These are phyloP conservation scores for Candida hungchunana DNA, from an alignment of 805 yeast species.

Conservation along the genomic window DNA sequence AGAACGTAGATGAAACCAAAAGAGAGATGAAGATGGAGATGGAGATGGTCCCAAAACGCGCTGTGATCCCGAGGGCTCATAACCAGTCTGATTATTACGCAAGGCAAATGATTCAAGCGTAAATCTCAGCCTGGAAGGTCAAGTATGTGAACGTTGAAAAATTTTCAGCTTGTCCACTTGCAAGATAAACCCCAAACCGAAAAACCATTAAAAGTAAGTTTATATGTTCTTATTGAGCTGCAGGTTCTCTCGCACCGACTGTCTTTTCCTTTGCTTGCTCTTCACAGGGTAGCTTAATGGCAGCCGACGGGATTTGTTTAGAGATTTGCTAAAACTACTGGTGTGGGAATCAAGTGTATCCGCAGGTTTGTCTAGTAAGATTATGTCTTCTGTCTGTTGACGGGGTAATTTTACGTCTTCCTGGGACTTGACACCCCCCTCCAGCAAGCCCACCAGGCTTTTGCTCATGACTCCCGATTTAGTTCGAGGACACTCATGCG, in stretches of 20 bases:
- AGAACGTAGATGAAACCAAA: too few species aligned
- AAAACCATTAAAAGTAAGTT: constrained; percentile 6
- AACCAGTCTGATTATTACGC: constrained; percentile 3
- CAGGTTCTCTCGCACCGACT: constrained; percentile 15
- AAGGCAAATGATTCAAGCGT: neutral
- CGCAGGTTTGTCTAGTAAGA: constrained; percentile 13
- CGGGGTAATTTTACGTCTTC: constrained; percentile 15
- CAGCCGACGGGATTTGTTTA: constrained; percentile 8
- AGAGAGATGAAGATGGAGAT: too few species aligned
- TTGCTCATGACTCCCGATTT: constrained; percentile 38
- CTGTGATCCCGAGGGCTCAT: too few species aligned
- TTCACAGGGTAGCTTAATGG: neutral
- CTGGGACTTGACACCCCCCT: constrained; percentile 29
- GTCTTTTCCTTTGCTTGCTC: too few species aligned
- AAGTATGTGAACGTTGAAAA: constrained; percentile 3
- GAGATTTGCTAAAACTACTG: constrained; percentile 26
- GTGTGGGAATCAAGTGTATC: constrained; percentile 30
- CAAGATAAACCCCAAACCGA: neutral
- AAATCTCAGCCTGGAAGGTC: constrained; percentile 1
- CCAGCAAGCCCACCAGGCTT: constrained; percentile 14
- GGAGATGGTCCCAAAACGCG: too few species aligned
- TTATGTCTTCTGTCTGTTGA: constrained; percentile 20
- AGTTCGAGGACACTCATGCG: constrained; percentile 42
- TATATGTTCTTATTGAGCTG: constrained; percentile 14
- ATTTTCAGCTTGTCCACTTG: constrained; percentile 5